Conservation (phyloP, 257 asterid genomes). For the Ehretia macrophylla region DNA sequence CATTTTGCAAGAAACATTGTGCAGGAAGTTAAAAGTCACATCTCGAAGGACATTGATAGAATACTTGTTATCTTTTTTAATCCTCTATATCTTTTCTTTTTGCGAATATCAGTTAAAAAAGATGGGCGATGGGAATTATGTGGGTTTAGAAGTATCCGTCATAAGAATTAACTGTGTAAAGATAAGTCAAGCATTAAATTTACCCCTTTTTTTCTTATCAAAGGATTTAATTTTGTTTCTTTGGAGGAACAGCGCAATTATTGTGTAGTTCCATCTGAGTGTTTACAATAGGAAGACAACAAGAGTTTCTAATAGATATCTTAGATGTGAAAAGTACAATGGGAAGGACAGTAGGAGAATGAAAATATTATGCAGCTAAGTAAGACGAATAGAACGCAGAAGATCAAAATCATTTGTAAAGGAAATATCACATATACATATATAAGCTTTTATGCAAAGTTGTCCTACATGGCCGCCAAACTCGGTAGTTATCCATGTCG, state of each 20-base stretch:
- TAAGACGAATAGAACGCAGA: not conserved
- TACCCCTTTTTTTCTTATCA: too few species aligned
- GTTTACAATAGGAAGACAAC: not conserved
- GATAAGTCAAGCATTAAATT: too few species aligned
- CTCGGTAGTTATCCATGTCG: slow-evolving; percentile 86
- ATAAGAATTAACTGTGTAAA: too few species aligned
- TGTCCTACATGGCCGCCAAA: slow-evolving; percentile 82
- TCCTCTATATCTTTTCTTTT: too few species aligned
- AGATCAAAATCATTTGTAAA: not conserved
- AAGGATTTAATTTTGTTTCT: too few species aligned
- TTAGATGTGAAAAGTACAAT: not conserved
- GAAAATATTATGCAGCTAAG: not conserved
- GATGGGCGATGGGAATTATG: too few species aligned
- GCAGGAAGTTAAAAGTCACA: too few species aligned
- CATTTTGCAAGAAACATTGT: too few species aligned
- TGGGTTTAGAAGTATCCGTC: too few species aligned
- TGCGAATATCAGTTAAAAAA: too few species aligned
- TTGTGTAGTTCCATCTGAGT: not conserved
- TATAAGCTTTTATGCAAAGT: not conserved
- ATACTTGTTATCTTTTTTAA: too few species aligned
- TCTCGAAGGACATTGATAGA: too few species aligned
- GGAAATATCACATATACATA: not conserved
- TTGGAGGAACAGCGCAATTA: not conserved
- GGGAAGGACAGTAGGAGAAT: not conserved
- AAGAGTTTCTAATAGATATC: not conserved